Conservation (phyloP, 495 filamentous ascomycete genomes). For the Aspergillus conjunctus region DNA sequence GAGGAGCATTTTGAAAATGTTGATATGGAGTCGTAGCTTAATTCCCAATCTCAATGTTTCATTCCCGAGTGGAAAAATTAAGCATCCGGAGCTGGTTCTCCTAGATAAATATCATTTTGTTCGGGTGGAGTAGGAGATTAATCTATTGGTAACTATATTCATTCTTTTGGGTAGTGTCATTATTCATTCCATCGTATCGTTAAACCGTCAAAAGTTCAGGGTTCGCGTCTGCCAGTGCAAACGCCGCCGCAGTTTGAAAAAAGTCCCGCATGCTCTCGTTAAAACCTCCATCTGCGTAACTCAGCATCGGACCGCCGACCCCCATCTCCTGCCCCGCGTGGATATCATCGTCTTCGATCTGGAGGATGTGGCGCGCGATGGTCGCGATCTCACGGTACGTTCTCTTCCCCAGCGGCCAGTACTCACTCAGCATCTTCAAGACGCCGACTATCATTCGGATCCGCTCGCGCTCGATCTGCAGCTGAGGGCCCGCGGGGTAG, state of each 20-base stretch:
- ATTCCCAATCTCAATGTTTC: too few species aligned
- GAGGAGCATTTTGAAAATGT: not conserved
- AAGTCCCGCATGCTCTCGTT: not conserved
- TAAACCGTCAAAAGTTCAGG: not conserved
- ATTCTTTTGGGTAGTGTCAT: too few species aligned
- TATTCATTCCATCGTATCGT: too few species aligned
- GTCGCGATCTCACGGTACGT: constrained; percentile 24
- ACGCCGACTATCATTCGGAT: constrained; percentile 24
- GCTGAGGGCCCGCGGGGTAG: constrained; percentile 1
- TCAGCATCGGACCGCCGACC: not conserved
- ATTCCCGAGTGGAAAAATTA: too few species aligned
- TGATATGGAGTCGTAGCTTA: not conserved
- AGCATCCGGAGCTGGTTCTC: too few species aligned
- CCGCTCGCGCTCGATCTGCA: constrained; percentile 18
- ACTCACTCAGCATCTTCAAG: constrained; percentile 23
- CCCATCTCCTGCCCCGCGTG: not conserved
- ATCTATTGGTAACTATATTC: too few species aligned
- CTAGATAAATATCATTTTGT: too few species aligned
- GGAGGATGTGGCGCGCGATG: constrained; percentile 21
- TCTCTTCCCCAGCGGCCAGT: constrained; percentile 23
- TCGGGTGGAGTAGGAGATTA: too few species aligned
- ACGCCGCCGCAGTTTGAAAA: not conserved
- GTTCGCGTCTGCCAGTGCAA: not conserved
- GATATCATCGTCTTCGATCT: not conserved
- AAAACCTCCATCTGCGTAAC: not conserved